Evolutionary conservation across 805 yeast species (phyloP).

Genomic region (Wickerhamiella occidentalis): DNA sequence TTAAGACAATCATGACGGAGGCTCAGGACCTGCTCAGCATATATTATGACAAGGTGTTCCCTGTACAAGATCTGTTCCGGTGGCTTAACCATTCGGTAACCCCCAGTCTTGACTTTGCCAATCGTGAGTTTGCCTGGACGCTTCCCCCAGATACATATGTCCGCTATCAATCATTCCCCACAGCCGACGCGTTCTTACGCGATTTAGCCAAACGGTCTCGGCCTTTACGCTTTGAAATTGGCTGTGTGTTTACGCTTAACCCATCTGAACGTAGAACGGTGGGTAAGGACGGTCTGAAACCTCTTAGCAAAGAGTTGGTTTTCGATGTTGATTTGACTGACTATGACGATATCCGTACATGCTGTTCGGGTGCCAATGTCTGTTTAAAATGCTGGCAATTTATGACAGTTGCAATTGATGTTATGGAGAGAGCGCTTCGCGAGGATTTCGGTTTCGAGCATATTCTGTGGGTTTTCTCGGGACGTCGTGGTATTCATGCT

Average conservation of each 20-base stretch:
- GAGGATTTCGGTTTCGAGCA: constrained; percentile 86
- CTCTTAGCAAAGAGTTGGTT: constrained; percentile 75
- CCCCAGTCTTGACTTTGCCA: constrained; percentile 62
- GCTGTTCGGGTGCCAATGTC: constrained; percentile 76
- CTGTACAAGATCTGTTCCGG: constrained; percentile 65
- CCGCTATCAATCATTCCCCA: constrained; percentile 67
- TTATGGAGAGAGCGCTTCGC: constrained; percentile 55
- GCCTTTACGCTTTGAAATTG: constrained; percentile 90
- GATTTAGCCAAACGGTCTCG: constrained; percentile 51
- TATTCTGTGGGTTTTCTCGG: constrained; percentile 90
- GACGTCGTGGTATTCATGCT: constrained; percentile 98
- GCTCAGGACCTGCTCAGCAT: constrained; percentile 10
- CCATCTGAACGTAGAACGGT: constrained; percentile 76
- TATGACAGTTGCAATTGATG: constrained; percentile 68
- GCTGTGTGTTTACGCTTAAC: constrained; percentile 77
- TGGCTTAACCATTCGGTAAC: constrained; percentile 84
- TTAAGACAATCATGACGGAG: background rate
- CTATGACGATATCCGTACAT: constrained; percentile 85
- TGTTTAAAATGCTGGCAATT: constrained; percentile 91
- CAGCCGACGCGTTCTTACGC: constrained; percentile 61
- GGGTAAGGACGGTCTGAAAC: constrained; percentile 65
- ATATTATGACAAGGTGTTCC: constrained; percentile 39
- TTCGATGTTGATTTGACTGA: constrained; percentile 97
- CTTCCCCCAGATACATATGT: constrained; percentile 78
- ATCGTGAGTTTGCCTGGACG: constrained; percentile 91